Evolutionary conservation across 83 land plant genomes (phyloP), one percentile per base, ranked within the genome.

Genomic region (Picea abies): DNA sequence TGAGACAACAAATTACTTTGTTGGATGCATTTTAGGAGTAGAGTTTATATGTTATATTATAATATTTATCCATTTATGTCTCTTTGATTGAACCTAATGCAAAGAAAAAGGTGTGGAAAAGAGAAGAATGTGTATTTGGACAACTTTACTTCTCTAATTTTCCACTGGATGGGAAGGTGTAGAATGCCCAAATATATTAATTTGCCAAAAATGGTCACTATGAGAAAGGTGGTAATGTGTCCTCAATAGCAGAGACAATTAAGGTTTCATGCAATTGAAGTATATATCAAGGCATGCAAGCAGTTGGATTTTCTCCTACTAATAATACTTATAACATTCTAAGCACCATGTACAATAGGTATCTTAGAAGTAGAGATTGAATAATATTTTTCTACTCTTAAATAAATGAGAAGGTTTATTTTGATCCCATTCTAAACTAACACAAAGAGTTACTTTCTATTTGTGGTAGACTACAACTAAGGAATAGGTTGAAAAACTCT

Each of bases 321-420:
- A 88, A 86, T 29, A 88, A 90, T 41, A 92, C 93, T 66, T 94
- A 88, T 39, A 92, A 85, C 67, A 86, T 89, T 11, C 79, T 94
- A n/a, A 86, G 92, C 11, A 44, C 84, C 49, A 89, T 93, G 92
- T 94, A 96, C 82, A 92, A 97, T 63, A 90, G 89, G 65, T 89
- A 92, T 80, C 78, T 79, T 75, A 90, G 91, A n/a, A n/a, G n/a
- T n/a, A n/a, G n/a, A n/a, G 80, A 88, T 92, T 15, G 97, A 89
- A 85, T 93, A 94, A 81, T 97, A 92, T 68, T 83, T 88, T 17
- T 66, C 87, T 15, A 81, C 94, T 67, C 82, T 94, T 63, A 84
- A 83, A 82, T 86, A 91, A 84, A 95, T 93, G 95, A 83, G 72
- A 56, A 82, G 76, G 60, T 66, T 62, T 32, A 95, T 91, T 58